A percentile compares a stretch with the other conserved stretches of the same genome.
Evolutionary conservation across 2,329 filamentous ascomycete genomes (phyloP).

Genomic region (Septoria linicola): DNA sequence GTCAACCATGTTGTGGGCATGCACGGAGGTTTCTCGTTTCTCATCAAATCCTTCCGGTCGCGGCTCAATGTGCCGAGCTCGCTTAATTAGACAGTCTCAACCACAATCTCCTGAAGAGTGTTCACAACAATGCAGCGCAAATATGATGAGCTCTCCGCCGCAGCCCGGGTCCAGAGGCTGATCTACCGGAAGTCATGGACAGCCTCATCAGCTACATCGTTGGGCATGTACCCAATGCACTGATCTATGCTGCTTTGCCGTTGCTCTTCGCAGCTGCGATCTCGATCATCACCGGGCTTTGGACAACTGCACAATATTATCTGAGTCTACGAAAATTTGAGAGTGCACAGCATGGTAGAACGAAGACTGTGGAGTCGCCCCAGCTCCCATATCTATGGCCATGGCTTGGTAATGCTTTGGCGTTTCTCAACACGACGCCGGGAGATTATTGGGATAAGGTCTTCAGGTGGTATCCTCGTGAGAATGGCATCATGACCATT

Average conservation of each 20-base stretch:
- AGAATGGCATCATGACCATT: constrained; percentile 32
- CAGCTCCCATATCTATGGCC: constrained; percentile 35
- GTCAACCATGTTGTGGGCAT: too few relatives aligned
- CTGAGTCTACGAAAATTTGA: constrained; percentile 21
- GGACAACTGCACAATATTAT: constrained; percentile 30
- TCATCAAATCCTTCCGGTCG: too few relatives aligned
- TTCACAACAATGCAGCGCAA: too few relatives aligned
- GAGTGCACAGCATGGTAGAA: constrained; percentile 3
- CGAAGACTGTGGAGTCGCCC: constrained; percentile 24
- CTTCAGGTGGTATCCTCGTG: constrained; percentile 32
- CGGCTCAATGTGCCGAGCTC: too few relatives aligned
- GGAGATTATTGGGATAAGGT: constrained; percentile 31
- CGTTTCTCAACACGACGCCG: constrained; percentile 31
- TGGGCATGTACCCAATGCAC: background rate
- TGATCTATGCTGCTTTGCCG: constrained; percentile 17
- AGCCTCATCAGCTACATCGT: too few relatives aligned
- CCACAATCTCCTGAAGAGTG: too few relatives aligned
- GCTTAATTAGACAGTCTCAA: too few relatives aligned
- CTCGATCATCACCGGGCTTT: constrained; percentile 21
- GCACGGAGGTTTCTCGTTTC: too few relatives aligned
- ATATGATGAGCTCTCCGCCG: too few relatives aligned
- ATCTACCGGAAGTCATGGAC: background rate
- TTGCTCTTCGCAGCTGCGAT: constrained; percentile 17
- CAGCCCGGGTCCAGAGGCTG: too few relatives aligned
- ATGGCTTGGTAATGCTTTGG: constrained; percentile 32